phyloP scores from a whole-genome alignment of 78 protist species.

The Neovahlkampfia damariscottae region DNA sequence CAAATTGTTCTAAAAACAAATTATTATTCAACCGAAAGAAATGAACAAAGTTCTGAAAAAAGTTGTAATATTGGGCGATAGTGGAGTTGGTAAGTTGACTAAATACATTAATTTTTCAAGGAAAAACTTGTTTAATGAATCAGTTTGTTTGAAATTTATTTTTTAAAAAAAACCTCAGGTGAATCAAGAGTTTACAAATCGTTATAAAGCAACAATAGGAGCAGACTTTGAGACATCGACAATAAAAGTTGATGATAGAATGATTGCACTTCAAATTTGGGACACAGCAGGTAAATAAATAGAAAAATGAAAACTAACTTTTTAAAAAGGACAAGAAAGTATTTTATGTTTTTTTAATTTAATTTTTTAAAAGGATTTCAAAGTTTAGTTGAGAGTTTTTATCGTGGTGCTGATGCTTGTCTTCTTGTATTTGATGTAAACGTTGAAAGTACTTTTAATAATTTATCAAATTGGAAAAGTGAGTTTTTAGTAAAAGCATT shows the following conservation, averaged over 20 bases:
- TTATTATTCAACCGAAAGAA: too few species aligned
- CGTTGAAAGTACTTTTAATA: conserved; percentile 82
- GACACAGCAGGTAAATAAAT: conserved; percentile 96
- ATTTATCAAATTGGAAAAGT: conserved; percentile 89
- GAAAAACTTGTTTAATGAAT: too few species aligned
- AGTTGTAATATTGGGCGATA: too few species aligned
- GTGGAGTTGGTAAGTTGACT: too few species aligned
- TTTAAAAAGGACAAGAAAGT: too few species aligned
- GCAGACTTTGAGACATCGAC: conserved; percentile 98
- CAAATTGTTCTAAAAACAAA: too few species aligned
- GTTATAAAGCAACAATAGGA: conserved; percentile 99
- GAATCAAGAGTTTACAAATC: conserved; percentile 85
- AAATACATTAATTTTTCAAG: too few species aligned
- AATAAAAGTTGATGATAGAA: conserved; percentile 85
- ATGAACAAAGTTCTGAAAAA: too few species aligned
- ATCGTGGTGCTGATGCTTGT: conserved; percentile 98
- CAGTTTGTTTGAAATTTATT: too few species aligned
- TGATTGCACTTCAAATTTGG: conserved; percentile 47
- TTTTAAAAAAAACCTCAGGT: too few species aligned
- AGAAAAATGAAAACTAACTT: too few species aligned
- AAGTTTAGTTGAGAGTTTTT: conserved; percentile 95
- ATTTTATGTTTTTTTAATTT: neutral
- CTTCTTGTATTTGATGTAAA: conserved; percentile 90
- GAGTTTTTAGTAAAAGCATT: conserved; percentile 88
- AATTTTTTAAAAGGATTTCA: conserved; percentile 75